These are phyloP conservation scores for Wallacemonas collosoma DNA, from an alignment of 208 protist species.

Conservation along the genomic window DNA sequence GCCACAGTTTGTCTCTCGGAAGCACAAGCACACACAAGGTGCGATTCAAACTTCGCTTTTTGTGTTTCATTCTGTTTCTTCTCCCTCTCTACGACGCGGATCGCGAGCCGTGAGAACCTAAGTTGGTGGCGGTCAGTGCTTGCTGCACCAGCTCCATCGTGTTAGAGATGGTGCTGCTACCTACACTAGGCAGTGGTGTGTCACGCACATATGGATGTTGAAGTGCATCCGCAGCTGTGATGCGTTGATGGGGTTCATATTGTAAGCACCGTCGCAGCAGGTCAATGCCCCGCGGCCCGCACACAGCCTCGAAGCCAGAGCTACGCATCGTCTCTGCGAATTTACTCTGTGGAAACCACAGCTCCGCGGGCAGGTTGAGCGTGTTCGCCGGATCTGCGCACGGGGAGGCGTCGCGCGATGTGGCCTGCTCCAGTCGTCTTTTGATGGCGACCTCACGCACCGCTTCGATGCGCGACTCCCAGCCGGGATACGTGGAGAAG, in stretches of 20 bases:
- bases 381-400: conserved; percentile 26
- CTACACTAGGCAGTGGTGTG: conserved; percentile 27
- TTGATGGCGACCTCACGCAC: conserved; percentile 21
- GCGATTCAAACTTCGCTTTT: too few relatives aligned
- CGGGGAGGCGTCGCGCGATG: not conserved
- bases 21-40: too few relatives aligned
- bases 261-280: conserved; percentile 61
- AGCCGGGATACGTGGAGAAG: conserved; percentile 67
- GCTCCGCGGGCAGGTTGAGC: conserved; percentile 46
- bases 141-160: conserved; percentile 58
- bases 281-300: conserved; percentile 60
- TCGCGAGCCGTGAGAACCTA: not conserved
- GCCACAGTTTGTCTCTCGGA: too few relatives aligned
- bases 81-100: not conserved
- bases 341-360: conserved; percentile 51
- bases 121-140: conserved; percentile 32
- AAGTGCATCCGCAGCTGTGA: conserved; percentile 67
- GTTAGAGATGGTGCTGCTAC: conserved; percentile 18
- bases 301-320: conserved; percentile 40
- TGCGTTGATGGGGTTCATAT: conserved; percentile 71
- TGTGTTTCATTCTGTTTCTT: too few relatives aligned
- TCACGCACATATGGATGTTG: conserved; percentile 62
- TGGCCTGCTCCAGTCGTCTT: not conserved
- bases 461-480: conserved; percentile 37
- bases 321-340: conserved; percentile 57